Conservation (phyloP, 257 asterid species). For the Solanum megistacrolobum region DNA sequence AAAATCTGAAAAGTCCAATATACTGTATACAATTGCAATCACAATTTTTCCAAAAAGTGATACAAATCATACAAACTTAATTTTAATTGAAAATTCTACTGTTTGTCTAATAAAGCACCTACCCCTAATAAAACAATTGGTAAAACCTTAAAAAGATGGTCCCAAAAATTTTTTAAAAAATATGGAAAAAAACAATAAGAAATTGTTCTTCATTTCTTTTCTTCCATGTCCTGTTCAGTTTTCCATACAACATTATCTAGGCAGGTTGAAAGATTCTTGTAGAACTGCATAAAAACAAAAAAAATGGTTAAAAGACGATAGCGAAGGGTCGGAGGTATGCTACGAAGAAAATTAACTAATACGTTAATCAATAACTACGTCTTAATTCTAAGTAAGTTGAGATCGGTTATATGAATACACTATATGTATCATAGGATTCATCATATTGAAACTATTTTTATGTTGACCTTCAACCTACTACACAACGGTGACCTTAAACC, state of each 20-base stretch:
- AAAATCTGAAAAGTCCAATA: neutral
- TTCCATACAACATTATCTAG: constrained; percentile 90
- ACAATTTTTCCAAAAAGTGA: neutral
- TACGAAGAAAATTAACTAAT: neutral
- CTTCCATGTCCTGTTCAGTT: constrained; percentile 78
- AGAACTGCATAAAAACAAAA: constrained; percentile 45
- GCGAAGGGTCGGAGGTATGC: neutral
- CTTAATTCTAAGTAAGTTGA: neutral
- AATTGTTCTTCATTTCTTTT: constrained; percentile 22
- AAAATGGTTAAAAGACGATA: neutral
- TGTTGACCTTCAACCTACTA: neutral
- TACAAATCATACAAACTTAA: neutral
- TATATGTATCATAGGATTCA: neutral
- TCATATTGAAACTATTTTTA: neutral
- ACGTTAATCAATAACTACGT: neutral
- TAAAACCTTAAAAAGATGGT: constrained; percentile 8
- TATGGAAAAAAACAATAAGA: constrained; percentile 1
- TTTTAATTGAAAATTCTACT: neutral
- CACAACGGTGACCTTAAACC: neutral
- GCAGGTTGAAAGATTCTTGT: constrained; percentile 57
- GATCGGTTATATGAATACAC: neutral
- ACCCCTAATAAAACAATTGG: neutral
- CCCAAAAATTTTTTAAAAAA: neutral
- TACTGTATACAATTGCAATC: neutral
- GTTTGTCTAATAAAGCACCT: neutral